Evolutionary conservation across 257 asterid species (phyloP), one percentile per base, ranked within the genome.

Genomic region (Forsythia viridissima): DNA sequence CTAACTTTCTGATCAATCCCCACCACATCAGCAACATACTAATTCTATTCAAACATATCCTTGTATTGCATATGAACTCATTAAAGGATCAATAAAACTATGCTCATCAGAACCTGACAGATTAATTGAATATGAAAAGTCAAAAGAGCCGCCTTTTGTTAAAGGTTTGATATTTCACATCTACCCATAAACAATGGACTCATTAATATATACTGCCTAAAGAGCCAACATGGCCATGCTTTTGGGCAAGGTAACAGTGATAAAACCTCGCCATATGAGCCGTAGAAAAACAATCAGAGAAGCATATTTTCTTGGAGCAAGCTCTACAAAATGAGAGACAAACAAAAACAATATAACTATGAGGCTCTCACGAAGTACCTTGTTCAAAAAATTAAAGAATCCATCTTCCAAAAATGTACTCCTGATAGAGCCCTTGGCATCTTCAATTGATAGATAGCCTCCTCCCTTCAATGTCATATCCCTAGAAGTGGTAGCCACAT

Each of bases 361-460:
- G 52, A 34, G 8, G 66, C 66, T 67, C 71, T 65, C 73, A 42
- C 10, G 57, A 76, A 38, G 66, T 83, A 90, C 98, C 97, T 90
- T 88, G 81, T 91, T 88, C 86, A 96, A 78, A 87, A 87, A 92
- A 85, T 91, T 87, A 55, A 93, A 89, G 87, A 93, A 93, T 39
- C 99, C 97, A 73, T 91, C 89, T 75, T 89, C 86, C 79, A 87
- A 75, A 77, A 87, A 85, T 71, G 81, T 76, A 67, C 69, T 82
- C 42, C 68, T 83, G 69, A 80, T 76, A 74, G 81, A 79, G 48
- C 98, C 97, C 68, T 81, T 79, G 24, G 89, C 84, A 89, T 92
- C 97, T 91, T 90, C 93, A 81, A 90, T 80, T 44, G 90, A 87
- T 67, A 96, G 88, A 79, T 82, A 76, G 77, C 99, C 98, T 80